These are phyloP conservation scores for Cytospora schulzeri DNA, from an alignment of 2,329 filamentous ascomycete genomes.

Conservation along the genomic window DNA sequence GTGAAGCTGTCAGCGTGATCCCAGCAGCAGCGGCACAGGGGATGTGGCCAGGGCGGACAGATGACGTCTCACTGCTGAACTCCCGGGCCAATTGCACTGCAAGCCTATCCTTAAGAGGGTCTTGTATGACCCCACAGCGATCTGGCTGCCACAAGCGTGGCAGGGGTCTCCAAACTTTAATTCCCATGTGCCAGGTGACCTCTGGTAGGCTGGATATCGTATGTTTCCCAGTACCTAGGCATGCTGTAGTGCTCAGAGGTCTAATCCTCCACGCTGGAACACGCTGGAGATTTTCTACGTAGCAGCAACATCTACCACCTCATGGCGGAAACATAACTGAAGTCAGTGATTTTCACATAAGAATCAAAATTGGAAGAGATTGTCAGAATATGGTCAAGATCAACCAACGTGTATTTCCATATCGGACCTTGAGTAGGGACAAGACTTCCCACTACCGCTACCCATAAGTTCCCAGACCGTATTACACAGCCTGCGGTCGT, in stretches of 20 bases:
- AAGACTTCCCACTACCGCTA: constrained; percentile 15
- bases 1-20: constrained; percentile 13
- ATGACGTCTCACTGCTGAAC: constrained; percentile 17
- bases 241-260: too few species aligned
- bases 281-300: too few species aligned
- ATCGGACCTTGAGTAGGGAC: constrained; percentile 17
- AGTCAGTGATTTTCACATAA: constrained; percentile 1
- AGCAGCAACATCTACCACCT: not conserved
- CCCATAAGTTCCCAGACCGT: constrained; percentile 6
- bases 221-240: too few species aligned
- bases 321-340: not conserved
- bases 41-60: constrained; percentile 8
- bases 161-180: constrained; percentile 13
- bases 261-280: too few species aligned
- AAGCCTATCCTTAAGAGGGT: not conserved
- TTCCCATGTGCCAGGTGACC: constrained; percentile 9
- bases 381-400: not conserved
- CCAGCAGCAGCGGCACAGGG: constrained; percentile 14
- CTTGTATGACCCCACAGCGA: not conserved
- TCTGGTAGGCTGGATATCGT: not conserved
- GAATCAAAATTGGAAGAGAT: not conserved
- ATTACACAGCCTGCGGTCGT: not conserved
- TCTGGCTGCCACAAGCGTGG: constrained; percentile 1
- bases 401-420: constrained; percentile 21
- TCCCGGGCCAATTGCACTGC: constrained; percentile 11